A percentile compares a stretch with the other conserved stretches of the same genome.
Evolutionary conservation across 129 eudicot species (phyloP).

Genomic region (Chrysanthemum makinoi): DNA sequence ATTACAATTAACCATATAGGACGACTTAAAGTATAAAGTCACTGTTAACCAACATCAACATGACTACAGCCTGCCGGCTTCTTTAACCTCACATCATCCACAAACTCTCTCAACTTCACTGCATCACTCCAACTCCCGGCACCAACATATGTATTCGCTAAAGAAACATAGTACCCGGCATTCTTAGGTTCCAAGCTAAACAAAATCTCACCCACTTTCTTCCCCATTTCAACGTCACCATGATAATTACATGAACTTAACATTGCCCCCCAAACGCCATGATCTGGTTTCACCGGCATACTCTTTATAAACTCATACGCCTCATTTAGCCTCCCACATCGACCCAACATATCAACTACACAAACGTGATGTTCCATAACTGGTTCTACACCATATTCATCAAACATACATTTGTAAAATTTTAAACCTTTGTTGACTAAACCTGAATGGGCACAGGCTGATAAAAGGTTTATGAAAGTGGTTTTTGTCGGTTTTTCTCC

Average conservation of each 20-base stretch:
- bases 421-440: constrained; percentile 43
- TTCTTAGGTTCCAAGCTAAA: too few species aligned
- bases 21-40: too few species aligned
- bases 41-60: too few species aligned
- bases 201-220: constrained; percentile 56
- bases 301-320: constrained; percentile 49
- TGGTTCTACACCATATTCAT: constrained; percentile 39
- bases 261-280: constrained; percentile 74
- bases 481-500: too few species aligned
- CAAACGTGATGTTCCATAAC: constrained; percentile 61
- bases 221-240: constrained; percentile 67
- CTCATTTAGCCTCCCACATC: constrained; percentile 49
- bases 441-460: constrained; percentile 66
- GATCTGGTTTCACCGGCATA: constrained; percentile 33
- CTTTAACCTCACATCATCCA: too few species aligned
- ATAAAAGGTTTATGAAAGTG: constrained; percentile 38
- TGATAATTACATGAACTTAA: constrained; percentile 62
- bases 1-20: too few species aligned
- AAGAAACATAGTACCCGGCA: too few species aligned
- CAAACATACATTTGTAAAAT: constrained; percentile 41
- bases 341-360: constrained; percentile 61
- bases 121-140: too few species aligned
- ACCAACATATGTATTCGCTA: too few species aligned
- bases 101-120: too few species aligned
- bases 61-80: too few species aligned